Base-by-base conservation (phyloP, 1,284 basidiomycete species). In the Cystodermella granulosa region DNA sequence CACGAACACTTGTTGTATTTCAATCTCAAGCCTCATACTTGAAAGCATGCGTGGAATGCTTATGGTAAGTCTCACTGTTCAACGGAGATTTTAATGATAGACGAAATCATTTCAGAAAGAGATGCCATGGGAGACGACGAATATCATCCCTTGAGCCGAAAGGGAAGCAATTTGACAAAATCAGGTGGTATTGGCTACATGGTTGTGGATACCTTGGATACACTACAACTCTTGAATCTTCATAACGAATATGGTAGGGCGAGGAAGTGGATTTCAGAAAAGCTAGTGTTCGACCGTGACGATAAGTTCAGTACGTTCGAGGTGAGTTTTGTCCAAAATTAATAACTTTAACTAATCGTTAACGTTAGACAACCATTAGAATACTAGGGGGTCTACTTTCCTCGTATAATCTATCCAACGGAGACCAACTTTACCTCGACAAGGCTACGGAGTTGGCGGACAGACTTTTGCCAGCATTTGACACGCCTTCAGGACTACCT, bases 291-390 rank as follows among this genome's bases (percentile, higher is more conserved):
- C 59, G 84, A 95, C 28, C 75, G 83, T 11, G 83, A 92, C 57
- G 91, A 77, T 11, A 69, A 78, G 16, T 90, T 91, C 65, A 97
- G 87, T 63, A 92, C 90, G 0, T 98, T 98, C 56, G 94, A 98
- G 77, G 91, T 89, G 49, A 42, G 79, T 65, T 18, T 1, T 38
- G n/a, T 41, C 42, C 15, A 39, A 46, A 36, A 42, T 46, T 16
- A 45, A 42, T 37, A 24, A 23, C 23, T 34, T 15, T 24, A 41
- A 14, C 36, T 23, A 8, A 34, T 38, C 16, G 15, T 22, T 13
- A n/a, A n/a, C n/a, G 28, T 4, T 24, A 72, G 70, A 72, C 70
- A 3, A 72, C 70, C 3, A 74, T 74, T 43, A 69, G 71, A 36
- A 62, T 72, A 18, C 60, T 73, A 4, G 71, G 71, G 5, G 71